Percentiles rank a stretch among this genome's conserved stretches.
Evolutionary conservation across 164 flowering plant species (phyloP).

Genomic region (Magnolia sinica): DNA sequence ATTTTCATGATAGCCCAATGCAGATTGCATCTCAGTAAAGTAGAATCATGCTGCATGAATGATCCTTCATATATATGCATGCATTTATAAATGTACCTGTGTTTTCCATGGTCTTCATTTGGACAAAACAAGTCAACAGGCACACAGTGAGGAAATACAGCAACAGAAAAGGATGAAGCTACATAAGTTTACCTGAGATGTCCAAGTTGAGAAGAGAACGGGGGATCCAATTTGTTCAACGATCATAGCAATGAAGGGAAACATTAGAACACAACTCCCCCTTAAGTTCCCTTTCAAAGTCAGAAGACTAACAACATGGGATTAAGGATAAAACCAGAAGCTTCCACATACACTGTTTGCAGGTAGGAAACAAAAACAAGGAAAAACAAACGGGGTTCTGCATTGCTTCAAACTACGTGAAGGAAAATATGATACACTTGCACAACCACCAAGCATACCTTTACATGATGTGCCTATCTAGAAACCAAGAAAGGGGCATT

Average conservation of each 20-base stretch:
- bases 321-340: background rate
- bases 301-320: background rate
- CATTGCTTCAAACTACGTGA: background rate
- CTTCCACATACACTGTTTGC: background rate
- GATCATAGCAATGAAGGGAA: background rate
- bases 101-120: background rate
- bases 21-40: background rate
- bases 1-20: background rate
- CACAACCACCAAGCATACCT: slow-evolving; percentile 5
- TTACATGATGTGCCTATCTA: slow-evolving; percentile 4
- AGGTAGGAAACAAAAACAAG: background rate
- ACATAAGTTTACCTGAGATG: background rate
- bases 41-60: too few species aligned
- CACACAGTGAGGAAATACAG: background rate
- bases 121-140: background rate
- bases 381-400: background rate
- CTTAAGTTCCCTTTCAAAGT: background rate
- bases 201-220: background rate
- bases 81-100: background rate
- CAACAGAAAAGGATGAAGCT: background rate
- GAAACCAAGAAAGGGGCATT: slow-evolving; percentile 33
- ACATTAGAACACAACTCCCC: background rate
- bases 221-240: background rate
- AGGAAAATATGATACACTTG: slow-evolving; percentile 7
- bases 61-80: background rate